Percentiles rank a stretch among this genome's conserved stretches.
These are phyloP conservation scores for Colletotrichum limetticola DNA, from an alignment of 2,329 filamentous ascomycete genomes.

Conservation along the genomic window DNA sequence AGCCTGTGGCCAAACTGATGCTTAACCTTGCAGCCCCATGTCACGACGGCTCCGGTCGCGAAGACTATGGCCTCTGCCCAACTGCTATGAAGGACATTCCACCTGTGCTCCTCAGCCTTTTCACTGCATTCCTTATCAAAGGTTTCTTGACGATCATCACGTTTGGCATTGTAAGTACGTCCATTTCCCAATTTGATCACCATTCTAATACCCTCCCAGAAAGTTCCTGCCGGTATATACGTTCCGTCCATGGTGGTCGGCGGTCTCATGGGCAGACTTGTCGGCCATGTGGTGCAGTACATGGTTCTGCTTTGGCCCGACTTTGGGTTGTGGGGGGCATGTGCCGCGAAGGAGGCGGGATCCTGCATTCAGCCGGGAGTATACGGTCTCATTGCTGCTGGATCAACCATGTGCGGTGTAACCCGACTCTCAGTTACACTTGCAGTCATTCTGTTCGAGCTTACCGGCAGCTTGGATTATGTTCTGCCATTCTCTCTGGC, in stretches of 20 bases:
- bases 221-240: constrained; percentile 96
- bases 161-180: constrained; percentile 79
- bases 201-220: constrained; percentile 56
- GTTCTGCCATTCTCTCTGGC: constrained; percentile 94
- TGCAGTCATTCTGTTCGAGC: constrained; percentile 93
- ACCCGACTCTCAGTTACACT: constrained; percentile 93
- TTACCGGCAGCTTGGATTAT: constrained; percentile 94
- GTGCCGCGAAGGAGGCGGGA: constrained; percentile 75
- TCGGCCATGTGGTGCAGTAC: constrained; percentile 88
- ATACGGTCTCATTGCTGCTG: constrained; percentile 93
- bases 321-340: constrained; percentile 79
- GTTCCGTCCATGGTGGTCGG: constrained; percentile 99
- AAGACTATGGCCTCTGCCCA: constrained; percentile 82
- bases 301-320: constrained; percentile 78
- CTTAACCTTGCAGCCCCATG: constrained; percentile 93
- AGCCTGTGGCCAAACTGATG: constrained; percentile 90
- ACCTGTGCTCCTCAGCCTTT: constrained; percentile 75
- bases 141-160: constrained; percentile 88
- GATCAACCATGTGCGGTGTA: constrained; percentile 97
- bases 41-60: constrained; percentile 70
- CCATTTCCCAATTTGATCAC: not conserved
- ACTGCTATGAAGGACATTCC: constrained; percentile 79
- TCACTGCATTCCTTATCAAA: constrained; percentile 88
- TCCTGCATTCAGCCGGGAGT: constrained; percentile 96
- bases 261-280: constrained; percentile 86